phyloP scores from a whole-genome alignment of 768 basidiomycete genomes.

The Suillus tomentosus region DNA sequence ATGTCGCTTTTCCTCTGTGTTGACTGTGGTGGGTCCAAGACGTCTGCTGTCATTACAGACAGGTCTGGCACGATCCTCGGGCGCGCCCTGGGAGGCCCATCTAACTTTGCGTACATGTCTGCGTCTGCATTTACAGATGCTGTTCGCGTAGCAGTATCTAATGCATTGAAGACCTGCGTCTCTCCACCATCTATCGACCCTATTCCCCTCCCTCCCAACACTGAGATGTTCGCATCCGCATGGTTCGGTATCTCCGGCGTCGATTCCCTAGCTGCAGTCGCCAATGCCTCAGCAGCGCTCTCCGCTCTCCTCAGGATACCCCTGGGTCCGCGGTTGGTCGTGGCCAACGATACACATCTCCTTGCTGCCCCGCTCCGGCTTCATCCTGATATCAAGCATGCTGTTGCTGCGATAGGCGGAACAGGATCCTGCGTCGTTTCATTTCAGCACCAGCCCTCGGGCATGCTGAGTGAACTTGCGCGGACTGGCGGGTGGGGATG shows the following conservation, averaged over 20 bases:
- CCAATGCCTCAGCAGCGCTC: conserved; percentile 53
- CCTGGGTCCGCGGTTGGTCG: conserved; percentile 50
- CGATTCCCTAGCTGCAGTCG: conserved; percentile 67
- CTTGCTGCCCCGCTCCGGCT: conserved; percentile 77
- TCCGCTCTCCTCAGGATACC: conserved; percentile 62
- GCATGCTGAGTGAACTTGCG: conserved; percentile 59
- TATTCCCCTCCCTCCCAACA: conserved; percentile 40
- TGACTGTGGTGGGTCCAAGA: conserved; percentile 91
- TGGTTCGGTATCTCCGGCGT: conserved; percentile 88
- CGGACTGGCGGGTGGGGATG: conserved; percentile 83
- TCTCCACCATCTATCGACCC: conserved; percentile 39
- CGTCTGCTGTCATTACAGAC: conserved; percentile 70
- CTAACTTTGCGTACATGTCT: conserved; percentile 83
- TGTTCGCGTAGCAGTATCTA: conserved; percentile 51
- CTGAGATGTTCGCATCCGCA: conserved; percentile 57
- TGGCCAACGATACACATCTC: conserved; percentile 85
- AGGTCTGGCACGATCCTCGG: conserved; percentile 60
- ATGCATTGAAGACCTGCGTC: conserved; percentile 53
- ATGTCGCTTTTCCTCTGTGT: conserved; percentile 78
- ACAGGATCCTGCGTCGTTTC: conserved; percentile 80
- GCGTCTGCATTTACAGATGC: conserved; percentile 57
- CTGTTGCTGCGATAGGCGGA: conserved; percentile 76
- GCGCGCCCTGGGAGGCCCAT: conserved; percentile 72
- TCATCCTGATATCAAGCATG: conserved; percentile 57
- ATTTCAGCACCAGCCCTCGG: conserved; percentile 48